Evolutionary conservation across 2,329 filamentous ascomycete species (phyloP).

Genomic region (Fusarium decemcellulare): DNA sequence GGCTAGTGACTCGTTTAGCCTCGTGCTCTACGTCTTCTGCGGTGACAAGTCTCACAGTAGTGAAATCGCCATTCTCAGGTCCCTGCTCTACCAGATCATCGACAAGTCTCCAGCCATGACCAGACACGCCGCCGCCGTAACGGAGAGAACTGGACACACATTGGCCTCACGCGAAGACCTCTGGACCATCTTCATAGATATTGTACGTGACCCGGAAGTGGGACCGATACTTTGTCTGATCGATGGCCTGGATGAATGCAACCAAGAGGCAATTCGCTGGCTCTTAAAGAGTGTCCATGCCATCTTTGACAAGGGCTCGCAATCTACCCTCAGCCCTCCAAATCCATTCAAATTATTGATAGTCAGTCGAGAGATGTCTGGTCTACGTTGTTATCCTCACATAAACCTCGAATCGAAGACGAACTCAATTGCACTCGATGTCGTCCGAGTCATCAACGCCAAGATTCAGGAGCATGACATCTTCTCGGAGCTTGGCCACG

Average conservation of each 20-base stretch:
- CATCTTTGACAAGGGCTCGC: background rate
- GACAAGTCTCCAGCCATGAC: background rate
- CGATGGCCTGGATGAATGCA: slow-evolving; percentile 16
- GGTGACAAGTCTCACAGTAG: slow-evolving; percentile 1
- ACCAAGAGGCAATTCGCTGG: background rate
- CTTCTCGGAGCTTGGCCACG: background rate
- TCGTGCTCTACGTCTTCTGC: slow-evolving; percentile 16
- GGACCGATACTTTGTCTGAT: background rate
- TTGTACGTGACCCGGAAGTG: background rate
- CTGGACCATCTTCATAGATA: background rate
- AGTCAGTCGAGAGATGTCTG: background rate
- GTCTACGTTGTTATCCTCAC: background rate
- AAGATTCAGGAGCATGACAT: background rate
- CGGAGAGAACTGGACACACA: background rate
- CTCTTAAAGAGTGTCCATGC: background rate
- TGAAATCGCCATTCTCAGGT: background rate
- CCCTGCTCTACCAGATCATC: slow-evolving; percentile 12
- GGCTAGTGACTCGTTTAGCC: background rate
- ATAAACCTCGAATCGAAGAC: background rate
- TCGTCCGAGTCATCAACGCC: slow-evolving; percentile 1
- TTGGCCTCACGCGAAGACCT: background rate
- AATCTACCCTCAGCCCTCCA: background rate
- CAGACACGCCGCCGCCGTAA: background rate
- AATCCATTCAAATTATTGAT: background rate
- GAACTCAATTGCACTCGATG: background rate